Evolutionary conservation across 1,284 basidiomycete species (phyloP).

Genomic region (Malassezia equina): DNA sequence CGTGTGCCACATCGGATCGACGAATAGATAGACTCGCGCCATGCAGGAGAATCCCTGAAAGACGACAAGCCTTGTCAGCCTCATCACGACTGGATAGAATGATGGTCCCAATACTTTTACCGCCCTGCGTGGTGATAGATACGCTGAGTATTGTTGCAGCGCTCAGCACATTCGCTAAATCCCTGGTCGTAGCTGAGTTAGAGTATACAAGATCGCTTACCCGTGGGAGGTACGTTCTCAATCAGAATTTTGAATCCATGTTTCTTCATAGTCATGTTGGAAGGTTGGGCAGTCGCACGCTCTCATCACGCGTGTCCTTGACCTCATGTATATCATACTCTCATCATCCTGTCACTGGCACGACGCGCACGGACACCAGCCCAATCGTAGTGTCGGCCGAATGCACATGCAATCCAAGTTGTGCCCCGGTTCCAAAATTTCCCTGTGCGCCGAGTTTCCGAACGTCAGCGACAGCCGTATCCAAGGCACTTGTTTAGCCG

Average conservation of each 20-base stretch:
- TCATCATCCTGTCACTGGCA: background rate
- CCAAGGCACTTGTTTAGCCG: background rate
- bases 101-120: background rate
- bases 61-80: background rate
- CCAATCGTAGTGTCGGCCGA: background rate
- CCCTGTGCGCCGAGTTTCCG: background rate
- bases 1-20: background rate
- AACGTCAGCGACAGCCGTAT: background rate
- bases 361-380: background rate
- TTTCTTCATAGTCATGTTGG: constrained; percentile 4
- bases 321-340: background rate
- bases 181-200: background rate
- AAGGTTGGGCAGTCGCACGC: background rate
- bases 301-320: background rate
- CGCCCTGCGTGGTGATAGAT: background rate
- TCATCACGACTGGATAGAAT: background rate
- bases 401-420: background rate
- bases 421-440: background rate
- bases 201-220: background rate
- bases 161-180: background rate
- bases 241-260: background rate
- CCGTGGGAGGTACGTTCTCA: constrained; percentile 1
- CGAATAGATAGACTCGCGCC: background rate
- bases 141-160: background rate
- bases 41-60: background rate